These are phyloP conservation scores for Viola odorata DNA, from an alignment of 345 rosid genomes.

Conservation along the genomic window DNA sequence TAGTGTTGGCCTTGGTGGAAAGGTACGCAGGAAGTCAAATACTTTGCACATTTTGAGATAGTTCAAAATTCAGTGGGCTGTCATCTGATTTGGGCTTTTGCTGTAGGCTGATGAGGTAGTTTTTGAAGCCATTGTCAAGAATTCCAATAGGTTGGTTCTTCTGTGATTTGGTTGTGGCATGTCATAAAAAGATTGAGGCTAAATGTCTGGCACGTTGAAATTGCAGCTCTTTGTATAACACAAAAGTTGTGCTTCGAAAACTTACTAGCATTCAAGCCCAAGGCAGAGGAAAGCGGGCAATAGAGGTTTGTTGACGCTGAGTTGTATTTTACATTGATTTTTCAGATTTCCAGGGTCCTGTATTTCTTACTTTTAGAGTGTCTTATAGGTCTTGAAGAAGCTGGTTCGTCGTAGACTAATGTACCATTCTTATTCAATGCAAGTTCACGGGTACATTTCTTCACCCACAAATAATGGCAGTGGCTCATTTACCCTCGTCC, in stretches of 20 bases:
- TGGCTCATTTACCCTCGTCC: slow-evolving; percentile 66
- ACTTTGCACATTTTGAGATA: background rate
- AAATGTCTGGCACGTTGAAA: slow-evolving; percentile 27
- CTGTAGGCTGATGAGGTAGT: slow-evolving; percentile 77
- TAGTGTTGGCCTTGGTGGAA: slow-evolving; percentile 80
- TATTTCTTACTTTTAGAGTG: slow-evolving; percentile 12
- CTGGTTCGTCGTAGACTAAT: slow-evolving; percentile 64
- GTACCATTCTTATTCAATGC: slow-evolving; percentile 94
- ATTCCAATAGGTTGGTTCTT: slow-evolving; percentile 52
- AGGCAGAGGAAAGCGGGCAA: slow-evolving; percentile 84
- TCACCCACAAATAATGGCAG: slow-evolving; percentile 33
- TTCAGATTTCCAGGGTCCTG: background rate
- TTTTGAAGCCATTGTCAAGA: slow-evolving; percentile 74
- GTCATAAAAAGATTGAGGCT: background rate
- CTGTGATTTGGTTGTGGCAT: slow-evolving; percentile 9
- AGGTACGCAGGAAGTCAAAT: slow-evolving; percentile 41
- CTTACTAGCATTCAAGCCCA: slow-evolving; percentile 67
- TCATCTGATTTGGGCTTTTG: slow-evolving; percentile 8
- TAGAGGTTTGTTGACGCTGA: slow-evolving; percentile 47
- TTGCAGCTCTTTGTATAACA: slow-evolving; percentile 76
- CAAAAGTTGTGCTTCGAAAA: slow-evolving; percentile 72
- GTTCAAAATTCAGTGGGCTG: background rate
- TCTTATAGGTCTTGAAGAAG: slow-evolving; percentile 74
- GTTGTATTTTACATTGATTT: background rate
- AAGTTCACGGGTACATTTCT: slow-evolving; percentile 73